Evolutionary conservation across 805 yeast species (phyloP), one percentile per base, ranked within the genome.

Genomic region (Yarrowia sp.): DNA sequence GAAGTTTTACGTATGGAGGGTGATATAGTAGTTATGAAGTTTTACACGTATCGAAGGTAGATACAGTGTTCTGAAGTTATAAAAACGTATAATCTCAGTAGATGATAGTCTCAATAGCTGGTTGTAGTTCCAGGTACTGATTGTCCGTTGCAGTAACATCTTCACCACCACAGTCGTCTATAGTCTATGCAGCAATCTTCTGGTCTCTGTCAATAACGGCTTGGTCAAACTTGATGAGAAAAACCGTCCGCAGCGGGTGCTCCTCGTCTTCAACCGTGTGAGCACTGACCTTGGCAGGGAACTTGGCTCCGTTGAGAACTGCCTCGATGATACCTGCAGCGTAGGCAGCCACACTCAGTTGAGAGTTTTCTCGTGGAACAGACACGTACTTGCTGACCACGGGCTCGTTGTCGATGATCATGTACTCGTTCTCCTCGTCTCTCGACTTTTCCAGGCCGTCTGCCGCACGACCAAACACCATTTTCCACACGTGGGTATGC

Each of bases 301-400:
- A 90, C 67, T 85, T 85, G 1, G 90, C 79, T 4, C 88, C 80
- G 70, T 89, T 95, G 66, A 91, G 77, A 1, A 90, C 85, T 0
- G 96, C 96, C 73, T 91, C 96, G 43, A 90, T 81, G 16, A 91
- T 81, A 0, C 97, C 97, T 0, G 96, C 96, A 1, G 87, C 83
- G 72, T 88, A 89, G 0, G 96, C 92, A 16, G 88, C 86, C 71
- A 95, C 89, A 71, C 88, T 89, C 70, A 90, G 80, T 67, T 85
- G 86, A 11, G 89, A 86, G 71, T 87, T 85, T 68, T 91, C 96
- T 69, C 83, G 84, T 1, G 97, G 97, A 4, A 89, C 86, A 32
- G 89, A 84, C 11, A 91, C 84, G 71, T 81, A 91, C 69, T 83
- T 83, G n/a, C 89, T 81, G 41, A 90, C 79, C 51, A 89, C 70